These are phyloP conservation scores for Trichoderma harzianum DNA, from an alignment of 2,329 filamentous ascomycete genomes.

Conservation along the genomic window DNA sequence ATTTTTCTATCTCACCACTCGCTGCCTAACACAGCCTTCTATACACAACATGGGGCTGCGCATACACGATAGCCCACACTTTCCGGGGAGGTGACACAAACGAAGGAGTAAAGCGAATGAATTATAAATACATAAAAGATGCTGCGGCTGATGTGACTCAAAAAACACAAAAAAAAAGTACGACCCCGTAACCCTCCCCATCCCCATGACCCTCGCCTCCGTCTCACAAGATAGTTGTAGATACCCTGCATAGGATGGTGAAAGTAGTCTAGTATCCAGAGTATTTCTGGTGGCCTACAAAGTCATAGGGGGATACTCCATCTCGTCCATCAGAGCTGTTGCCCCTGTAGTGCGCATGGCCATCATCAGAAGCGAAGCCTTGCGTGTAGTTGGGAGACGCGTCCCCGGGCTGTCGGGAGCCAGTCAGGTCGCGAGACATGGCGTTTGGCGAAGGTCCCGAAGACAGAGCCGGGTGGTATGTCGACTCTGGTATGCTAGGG, in stretches of 20 bases:
- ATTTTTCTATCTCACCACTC: not conserved
- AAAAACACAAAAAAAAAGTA: not conserved
- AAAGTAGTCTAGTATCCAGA: not conserved
- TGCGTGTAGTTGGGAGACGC: constrained; percentile 39
- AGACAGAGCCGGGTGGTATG: not conserved
- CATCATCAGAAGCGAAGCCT: constrained; percentile 38
- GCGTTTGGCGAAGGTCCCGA: not conserved
- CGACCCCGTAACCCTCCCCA: not conserved
- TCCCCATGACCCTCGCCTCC: not conserved
- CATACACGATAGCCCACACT: not conserved
- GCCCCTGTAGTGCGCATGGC: constrained; percentile 8
- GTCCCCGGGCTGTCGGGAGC: constrained; percentile 20
- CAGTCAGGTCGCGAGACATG: constrained; percentile 5
- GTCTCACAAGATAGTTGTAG: not conserved
- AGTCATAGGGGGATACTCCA: not conserved
- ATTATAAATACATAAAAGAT: constrained; percentile 17
- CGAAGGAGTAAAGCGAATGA: constrained; percentile 4
- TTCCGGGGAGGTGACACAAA: not conserved
- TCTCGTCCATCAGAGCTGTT: not conserved
- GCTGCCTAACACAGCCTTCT: not conserved
- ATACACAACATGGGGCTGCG: not conserved
- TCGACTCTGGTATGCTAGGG: constrained; percentile 22
- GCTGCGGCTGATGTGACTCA: constrained; percentile 1
- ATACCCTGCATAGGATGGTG: not conserved
- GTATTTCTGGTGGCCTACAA: constrained; percentile 2